These are phyloP conservation scores for Chaetomium sp. DNA, from an alignment of 2,329 filamentous ascomycete genomes.

Conservation along the genomic window DNA sequence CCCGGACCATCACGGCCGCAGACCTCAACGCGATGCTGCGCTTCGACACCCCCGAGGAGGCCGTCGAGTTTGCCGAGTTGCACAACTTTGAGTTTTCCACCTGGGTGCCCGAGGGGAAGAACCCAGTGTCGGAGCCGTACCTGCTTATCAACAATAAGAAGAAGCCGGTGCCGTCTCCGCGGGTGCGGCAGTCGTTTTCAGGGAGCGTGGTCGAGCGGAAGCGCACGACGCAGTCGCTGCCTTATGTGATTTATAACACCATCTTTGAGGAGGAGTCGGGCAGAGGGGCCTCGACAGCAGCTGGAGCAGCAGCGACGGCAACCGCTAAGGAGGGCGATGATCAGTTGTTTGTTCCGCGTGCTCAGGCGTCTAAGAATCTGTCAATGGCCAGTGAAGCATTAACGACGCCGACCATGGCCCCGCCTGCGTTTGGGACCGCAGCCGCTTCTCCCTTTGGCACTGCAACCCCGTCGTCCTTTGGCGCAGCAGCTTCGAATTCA, in stretches of 20 bases:
- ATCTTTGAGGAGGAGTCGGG: slow-evolving; percentile 37
- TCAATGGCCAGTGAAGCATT: neutral
- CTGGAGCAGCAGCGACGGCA: no score
- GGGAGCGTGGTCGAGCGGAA: slow-evolving; percentile 53
- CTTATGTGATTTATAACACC: slow-evolving; percentile 50
- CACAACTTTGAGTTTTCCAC: slow-evolving; percentile 48
- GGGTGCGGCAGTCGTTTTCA: slow-evolving; percentile 51
- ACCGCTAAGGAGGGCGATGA: neutral
- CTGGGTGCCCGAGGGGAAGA: slow-evolving; percentile 28
- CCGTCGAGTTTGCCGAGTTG: slow-evolving; percentile 56
- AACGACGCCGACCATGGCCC: neutral
- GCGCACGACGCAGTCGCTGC: slow-evolving; percentile 44
- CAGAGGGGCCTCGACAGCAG: no score
- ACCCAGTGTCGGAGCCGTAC: slow-evolving; percentile 27
- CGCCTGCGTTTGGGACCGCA: no score
- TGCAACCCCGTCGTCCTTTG: neutral
- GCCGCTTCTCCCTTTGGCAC: neutral
- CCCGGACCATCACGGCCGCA: slow-evolving; percentile 53
- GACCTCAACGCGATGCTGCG: slow-evolving; percentile 52
- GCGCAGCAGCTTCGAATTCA: neutral
- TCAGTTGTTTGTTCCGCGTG: slow-evolving; percentile 24
- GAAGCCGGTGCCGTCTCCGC: slow-evolving; percentile 40
- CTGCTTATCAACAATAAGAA: slow-evolving; percentile 42
- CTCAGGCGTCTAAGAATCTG: neutral
- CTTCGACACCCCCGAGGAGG: slow-evolving; percentile 63